A percentile compares a stretch with the other conserved stretches of the same genome.
Conservation (phyloP, 768 basidiomycete species). For the Dendrothele bispora region DNA sequence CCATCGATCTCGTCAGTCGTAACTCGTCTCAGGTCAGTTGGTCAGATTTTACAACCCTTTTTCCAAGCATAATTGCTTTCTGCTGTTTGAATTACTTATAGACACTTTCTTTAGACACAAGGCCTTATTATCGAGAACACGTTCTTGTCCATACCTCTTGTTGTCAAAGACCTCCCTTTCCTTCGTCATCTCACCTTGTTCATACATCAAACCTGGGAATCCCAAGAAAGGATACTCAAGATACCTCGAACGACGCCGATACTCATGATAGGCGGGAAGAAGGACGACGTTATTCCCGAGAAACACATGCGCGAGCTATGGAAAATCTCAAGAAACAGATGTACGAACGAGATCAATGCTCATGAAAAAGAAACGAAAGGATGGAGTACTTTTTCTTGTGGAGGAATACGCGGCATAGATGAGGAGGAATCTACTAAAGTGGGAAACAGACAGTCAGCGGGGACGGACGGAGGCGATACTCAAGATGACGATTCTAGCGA, state of each 20-base stretch:
- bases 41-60: no score
- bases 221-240: constrained; percentile 58
- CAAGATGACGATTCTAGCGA: no score
- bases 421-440: no score
- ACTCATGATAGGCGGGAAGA: constrained; percentile 75
- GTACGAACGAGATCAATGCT: no score
- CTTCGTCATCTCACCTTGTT: constrained; percentile 75
- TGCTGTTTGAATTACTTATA: no score
- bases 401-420: no score
- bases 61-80: no score
- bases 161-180: constrained; percentile 78
- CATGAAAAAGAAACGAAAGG: no score
- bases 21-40: no score
- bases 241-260: constrained; percentile 71
- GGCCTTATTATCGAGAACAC: constrained; percentile 93
- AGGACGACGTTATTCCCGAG: constrained; percentile 74
- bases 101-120: constrained; percentile 56
- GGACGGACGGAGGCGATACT: no score
- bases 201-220: constrained; percentile 89
- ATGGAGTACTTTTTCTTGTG: no score
- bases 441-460: no score
- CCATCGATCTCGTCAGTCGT: constrained; percentile 81
- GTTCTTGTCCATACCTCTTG: constrained; percentile 80
- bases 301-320: constrained; percentile 77
- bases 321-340: constrained; percentile 60